phyloP scores from a whole-genome alignment of 805 yeast species.

The Saccharomycopsis capsularis region DNA sequence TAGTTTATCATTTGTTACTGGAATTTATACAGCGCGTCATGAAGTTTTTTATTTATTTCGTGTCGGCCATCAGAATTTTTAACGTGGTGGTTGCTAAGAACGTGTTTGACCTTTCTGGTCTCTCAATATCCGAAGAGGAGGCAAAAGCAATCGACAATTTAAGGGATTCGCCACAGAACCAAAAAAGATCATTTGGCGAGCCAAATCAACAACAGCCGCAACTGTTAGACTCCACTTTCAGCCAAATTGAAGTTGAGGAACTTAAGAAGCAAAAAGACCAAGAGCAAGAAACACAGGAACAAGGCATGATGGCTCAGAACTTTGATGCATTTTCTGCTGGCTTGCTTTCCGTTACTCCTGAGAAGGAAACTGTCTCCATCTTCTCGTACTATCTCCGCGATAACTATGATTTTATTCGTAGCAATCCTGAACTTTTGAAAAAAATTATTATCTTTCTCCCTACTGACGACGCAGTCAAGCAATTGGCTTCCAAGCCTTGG shows the following conservation, averaged over 20 bases:
- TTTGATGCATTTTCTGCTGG: neutral
- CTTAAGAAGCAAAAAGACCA: neutral
- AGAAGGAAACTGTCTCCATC: conserved; percentile 40
- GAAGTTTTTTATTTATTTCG: neutral
- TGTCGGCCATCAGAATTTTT: neutral
- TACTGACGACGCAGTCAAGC: conserved; percentile 50
- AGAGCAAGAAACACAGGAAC: too few relatives aligned
- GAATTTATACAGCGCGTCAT: too few relatives aligned
- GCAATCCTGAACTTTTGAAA: conserved; percentile 35
- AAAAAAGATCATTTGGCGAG: neutral
- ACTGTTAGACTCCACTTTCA: too few relatives aligned
- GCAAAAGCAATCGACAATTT: neutral
- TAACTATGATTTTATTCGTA: conserved; percentile 39
- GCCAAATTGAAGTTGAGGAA: too few relatives aligned
- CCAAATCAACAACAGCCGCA: neutral
- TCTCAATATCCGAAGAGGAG: conserved; percentile 1
- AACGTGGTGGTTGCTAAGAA: conserved; percentile 9
- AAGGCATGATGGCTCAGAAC: neutral
- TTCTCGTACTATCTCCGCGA: conserved; percentile 71
- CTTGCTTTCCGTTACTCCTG: neutral
- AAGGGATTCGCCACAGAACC: neutral
- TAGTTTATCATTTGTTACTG: too few relatives aligned
- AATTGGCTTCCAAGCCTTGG: conserved; percentile 64
- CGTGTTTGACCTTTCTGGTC: conserved; percentile 8
- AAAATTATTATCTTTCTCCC: conserved; percentile 65